These are phyloP conservation scores for Melanomma pulvis-pyrius DNA, from an alignment of 495 filamentous ascomycete genomes.

Conservation along the genomic window DNA sequence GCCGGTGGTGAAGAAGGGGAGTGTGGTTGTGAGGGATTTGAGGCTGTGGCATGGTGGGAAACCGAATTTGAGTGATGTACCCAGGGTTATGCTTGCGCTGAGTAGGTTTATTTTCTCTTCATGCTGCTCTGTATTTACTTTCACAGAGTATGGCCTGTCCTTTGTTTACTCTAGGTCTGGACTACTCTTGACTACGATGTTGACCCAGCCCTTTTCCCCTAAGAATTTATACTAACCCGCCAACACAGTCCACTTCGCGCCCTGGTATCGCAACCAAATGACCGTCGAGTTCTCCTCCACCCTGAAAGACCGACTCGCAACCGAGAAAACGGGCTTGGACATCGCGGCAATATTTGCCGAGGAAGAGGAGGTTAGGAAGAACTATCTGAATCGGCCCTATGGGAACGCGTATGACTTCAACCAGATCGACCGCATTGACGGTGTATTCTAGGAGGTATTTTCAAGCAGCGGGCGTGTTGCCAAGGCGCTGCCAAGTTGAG, in stretches of 20 bases:
- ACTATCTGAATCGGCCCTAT: conserved; percentile 34
- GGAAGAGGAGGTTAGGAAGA: conserved; percentile 20
- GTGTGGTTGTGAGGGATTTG: conserved; percentile 58
- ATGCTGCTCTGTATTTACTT: conserved; percentile 10
- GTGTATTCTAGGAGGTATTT: conserved; percentile 7
- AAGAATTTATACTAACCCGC: too few species aligned
- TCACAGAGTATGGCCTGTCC: too few species aligned
- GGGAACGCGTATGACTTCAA: conserved; percentile 36
- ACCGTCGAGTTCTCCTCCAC: conserved; percentile 53
- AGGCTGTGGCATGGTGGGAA: conserved; percentile 65
- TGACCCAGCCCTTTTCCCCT: too few species aligned
- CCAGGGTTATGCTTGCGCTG: conserved; percentile 62
- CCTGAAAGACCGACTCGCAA: conserved; percentile 41
- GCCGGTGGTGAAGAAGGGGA: conserved; percentile 55
- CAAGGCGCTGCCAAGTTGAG: too few species aligned
- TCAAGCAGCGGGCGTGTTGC: too few species aligned
- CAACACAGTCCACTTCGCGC: conserved; percentile 46
- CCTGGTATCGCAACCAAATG: conserved; percentile 56
- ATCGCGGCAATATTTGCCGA: conserved; percentile 20
- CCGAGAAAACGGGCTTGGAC: conserved; percentile 15
- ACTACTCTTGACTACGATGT: too few species aligned
- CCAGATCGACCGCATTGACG: conserved; percentile 27
- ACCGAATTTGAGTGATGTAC: conserved; percentile 55
- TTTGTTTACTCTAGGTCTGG: too few species aligned
- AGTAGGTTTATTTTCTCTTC: conserved; percentile 46